phyloP scores from a whole-genome alignment of 495 filamentous ascomycete species.

The Aspergillus asperescens region DNA sequence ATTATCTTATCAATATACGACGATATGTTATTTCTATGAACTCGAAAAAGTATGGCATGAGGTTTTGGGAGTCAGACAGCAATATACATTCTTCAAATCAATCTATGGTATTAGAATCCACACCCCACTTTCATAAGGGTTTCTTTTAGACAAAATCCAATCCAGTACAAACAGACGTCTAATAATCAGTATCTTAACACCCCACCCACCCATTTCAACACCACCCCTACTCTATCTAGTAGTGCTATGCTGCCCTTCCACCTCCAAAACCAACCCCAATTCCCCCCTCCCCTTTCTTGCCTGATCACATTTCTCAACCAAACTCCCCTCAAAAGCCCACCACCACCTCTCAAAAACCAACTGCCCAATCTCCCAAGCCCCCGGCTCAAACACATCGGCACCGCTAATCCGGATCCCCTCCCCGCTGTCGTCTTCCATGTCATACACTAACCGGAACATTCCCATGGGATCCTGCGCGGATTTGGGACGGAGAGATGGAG shows the following conservation, averaged over 20 bases:
- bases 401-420: background rate
- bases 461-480: background rate
- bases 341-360: constrained; percentile 2
- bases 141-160: too few relatives aligned
- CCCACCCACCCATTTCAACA: too few relatives aligned
- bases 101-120: too few relatives aligned
- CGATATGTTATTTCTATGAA: constrained; percentile 28
- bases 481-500: background rate
- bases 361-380: background rate
- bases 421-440: constrained; percentile 3
- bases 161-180: too few relatives aligned
- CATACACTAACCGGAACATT: background rate
- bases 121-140: too few relatives aligned
- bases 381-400: background rate
- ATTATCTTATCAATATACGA: constrained; percentile 23
- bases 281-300: constrained; percentile 1
- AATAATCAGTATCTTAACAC: too few relatives aligned
- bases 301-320: background rate
- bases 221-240: too few relatives aligned
- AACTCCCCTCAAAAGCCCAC: background rate
- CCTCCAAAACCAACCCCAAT: background rate
- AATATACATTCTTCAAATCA: background rate
- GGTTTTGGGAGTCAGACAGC: constrained; percentile 28
- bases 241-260: too few relatives aligned
- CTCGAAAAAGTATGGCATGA: constrained; percentile 34